These are phyloP conservation scores for Dipodascopsis tothii DNA, from an alignment of 805 yeast genomes.

Conservation along the genomic window DNA sequence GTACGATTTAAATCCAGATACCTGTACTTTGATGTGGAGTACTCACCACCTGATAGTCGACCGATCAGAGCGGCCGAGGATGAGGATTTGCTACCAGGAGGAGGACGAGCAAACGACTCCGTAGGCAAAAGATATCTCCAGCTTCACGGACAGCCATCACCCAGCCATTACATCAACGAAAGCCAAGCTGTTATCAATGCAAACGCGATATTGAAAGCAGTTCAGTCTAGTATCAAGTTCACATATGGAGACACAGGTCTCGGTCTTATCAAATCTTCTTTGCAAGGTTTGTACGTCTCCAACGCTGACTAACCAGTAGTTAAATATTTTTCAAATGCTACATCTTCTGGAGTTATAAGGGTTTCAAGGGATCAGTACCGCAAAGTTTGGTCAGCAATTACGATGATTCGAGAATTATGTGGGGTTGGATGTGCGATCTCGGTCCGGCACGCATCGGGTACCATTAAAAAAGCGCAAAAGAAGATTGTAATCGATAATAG, in stretches of 20 bases:
- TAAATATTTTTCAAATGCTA: conserved; percentile 72
- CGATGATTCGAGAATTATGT: conserved; percentile 39
- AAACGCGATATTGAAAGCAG: not conserved
- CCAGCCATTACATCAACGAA: not conserved
- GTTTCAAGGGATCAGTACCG: conserved; percentile 61
- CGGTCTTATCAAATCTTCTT: no score
- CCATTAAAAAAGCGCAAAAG: conserved; percentile 52
- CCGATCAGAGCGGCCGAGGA: not conserved
- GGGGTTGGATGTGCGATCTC: conserved; percentile 47
- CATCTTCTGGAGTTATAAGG: conserved; percentile 78
- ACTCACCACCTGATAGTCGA: not conserved
- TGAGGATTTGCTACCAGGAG: not conserved
- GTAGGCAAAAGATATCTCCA: not conserved
- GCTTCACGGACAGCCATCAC: not conserved
- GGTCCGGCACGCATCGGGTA: conserved; percentile 71
- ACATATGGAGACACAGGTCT: no score
- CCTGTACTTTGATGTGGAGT: not conserved
- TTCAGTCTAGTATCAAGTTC: not conserved
- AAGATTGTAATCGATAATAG: no score
- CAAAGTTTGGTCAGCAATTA: conserved; percentile 58
- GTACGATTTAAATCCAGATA: no score
- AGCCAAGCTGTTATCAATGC: not conserved
- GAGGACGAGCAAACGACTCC: not conserved
- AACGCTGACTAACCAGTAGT: conserved; percentile 28
- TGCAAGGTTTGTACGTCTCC: conserved; percentile 78